Base-by-base conservation (phyloP, 768 basidiomycete genomes). In the Kwoniella dendrophila region DNA sequence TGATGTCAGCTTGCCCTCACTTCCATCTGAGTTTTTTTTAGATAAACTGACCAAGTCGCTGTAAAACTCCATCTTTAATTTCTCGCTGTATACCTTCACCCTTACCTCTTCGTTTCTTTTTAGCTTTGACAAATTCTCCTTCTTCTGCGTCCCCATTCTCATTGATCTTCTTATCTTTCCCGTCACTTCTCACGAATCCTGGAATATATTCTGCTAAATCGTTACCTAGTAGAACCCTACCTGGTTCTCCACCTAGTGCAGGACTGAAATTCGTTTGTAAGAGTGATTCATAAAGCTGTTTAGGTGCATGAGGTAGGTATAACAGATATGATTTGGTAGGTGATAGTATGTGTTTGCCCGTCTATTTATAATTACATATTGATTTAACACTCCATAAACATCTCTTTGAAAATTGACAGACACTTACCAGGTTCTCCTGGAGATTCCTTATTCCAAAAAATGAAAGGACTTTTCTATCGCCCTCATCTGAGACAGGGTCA, bases 281-380 rank as follows among this genome's bases (percentile, higher is more conserved):
- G 2, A 75, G 26, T 7, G 63, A 56, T 33, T 71, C 72, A 56
- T 75, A 75, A 16, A 75, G 57, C 30, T 70, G 57, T 53, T 61
- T 56, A 1, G 70, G 56, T 26, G 70, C 71, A 47, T 75, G 74
- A 18, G 74, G 74, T 40, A 75, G 50, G 53, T 66, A 75, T n/a
- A 75, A 41, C 1, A 75, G 66, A 40, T 72, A 69, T 22, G 69
- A 58, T 32, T 22, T 30, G 30, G 54, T 56, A 12, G 43, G 34
- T 14, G 56, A 30, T 1, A 75, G 62, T 4, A n/a, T 14, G 52
- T 75, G 61, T 32, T 53, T 56, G 4, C 74, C 71, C 12, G 48
- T 32, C 73, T 75, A 24, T 11, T 38, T 8, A 18, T 29, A 32
- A 12, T 50, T n/a, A 51, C 11, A 30, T 10, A 32, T 29, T 33